These are phyloP conservation scores for Cladophialophora exuberans DNA, from an alignment of 2,329 filamentous ascomycete genomes.

Conservation along the genomic window DNA sequence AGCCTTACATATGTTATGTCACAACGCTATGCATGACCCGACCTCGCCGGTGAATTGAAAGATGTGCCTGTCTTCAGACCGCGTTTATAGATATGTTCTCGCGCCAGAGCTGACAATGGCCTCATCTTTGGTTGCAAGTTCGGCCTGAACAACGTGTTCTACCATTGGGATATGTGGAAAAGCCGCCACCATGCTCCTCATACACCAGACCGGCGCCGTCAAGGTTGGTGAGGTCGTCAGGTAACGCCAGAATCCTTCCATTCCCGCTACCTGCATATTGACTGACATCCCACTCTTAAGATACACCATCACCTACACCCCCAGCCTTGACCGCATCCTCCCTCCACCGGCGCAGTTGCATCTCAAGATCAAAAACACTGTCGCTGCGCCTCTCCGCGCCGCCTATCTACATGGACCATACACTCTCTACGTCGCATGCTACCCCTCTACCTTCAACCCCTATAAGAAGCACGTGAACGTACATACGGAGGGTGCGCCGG, in stretches of 20 bases:
- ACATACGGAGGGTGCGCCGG: constrained; percentile 74
- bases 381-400: constrained; percentile 84
- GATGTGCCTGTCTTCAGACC: neutral
- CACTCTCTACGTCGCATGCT: constrained; percentile 79
- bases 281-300: constrained; percentile 39
- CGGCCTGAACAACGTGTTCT: neutral
- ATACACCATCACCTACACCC: constrained; percentile 88
- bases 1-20: no score
- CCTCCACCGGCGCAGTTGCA: constrained; percentile 80
- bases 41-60: no score
- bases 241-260: constrained; percentile 50
- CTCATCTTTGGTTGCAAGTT: neutral
- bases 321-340: constrained; percentile 83
- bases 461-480: constrained; percentile 75
- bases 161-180: neutral
- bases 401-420: constrained; percentile 97
- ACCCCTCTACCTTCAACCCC: constrained; percentile 80
- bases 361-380: constrained; percentile 89
- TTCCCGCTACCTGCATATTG: neutral
- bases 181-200: constrained; percentile 71
- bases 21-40: no score
- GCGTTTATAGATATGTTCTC: no score
- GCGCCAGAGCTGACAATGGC: neutral
- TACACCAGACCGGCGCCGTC: constrained; percentile 88
- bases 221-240: constrained; percentile 94